Percentiles rank a stretch among this genome's conserved stretches.
Conservation (phyloP, 306 rosid species). For the Cotoneaster glaucophyllus region DNA sequence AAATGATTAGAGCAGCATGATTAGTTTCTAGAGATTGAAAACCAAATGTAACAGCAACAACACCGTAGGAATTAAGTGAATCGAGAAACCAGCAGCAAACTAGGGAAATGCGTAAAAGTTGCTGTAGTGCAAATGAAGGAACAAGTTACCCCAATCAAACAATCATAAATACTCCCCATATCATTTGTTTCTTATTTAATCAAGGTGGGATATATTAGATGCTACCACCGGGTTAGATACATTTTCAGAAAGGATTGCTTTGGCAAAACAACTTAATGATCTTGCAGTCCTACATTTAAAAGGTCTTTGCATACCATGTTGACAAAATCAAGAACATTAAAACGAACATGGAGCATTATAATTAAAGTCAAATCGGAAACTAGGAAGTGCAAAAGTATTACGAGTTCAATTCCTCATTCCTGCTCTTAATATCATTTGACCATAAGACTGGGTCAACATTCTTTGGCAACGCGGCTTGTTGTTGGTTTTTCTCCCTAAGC, state of each 20-base stretch:
- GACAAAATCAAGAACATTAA: neutral
- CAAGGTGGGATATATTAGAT: neutral
- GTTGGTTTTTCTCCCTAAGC: slow-evolving; percentile 58
- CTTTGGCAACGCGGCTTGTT: slow-evolving; percentile 63
- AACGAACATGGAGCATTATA: neutral
- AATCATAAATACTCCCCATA: neutral
- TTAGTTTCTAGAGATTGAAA: neutral
- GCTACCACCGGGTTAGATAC: neutral
- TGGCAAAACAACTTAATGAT: neutral
- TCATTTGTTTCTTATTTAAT: neutral
- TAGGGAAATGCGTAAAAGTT: neutral
- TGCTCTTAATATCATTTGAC: slow-evolving; percentile 56
- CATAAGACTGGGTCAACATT: slow-evolving; percentile 53
- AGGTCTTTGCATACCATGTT: neutral
- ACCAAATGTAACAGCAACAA: neutral
- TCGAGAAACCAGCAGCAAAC: neutral
- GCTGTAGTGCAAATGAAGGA: neutral
- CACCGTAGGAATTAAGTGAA: neutral
- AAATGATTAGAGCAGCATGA: slow-evolving; percentile 16
- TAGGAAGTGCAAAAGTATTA: slow-evolving; percentile 29
- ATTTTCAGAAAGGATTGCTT: neutral
- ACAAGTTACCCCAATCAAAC: neutral
- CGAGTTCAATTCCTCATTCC: slow-evolving; percentile 50
- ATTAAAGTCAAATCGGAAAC: neutral
- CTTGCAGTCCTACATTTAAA: neutral